Evolutionary conservation across 1,284 basidiomycete genomes (phyloP).

Genomic region (Ustilago bromivora): DNA sequence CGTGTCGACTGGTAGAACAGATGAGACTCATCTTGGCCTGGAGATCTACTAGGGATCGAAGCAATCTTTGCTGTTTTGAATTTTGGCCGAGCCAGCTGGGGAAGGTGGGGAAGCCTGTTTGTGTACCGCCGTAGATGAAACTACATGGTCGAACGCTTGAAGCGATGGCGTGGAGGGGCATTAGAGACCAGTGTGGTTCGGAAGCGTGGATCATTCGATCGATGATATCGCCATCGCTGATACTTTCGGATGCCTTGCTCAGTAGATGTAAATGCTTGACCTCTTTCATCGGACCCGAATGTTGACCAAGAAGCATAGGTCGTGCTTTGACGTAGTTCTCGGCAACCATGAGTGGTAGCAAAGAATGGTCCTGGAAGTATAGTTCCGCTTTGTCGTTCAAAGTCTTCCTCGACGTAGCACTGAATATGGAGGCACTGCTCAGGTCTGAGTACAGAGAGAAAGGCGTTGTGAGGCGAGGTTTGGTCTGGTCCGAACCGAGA

Average conservation of each 20-base stretch:
- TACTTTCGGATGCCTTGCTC: slow-evolving; percentile 82
- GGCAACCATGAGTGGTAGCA: slow-evolving; percentile 89
- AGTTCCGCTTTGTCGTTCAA: slow-evolving; percentile 92
- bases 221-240: slow-evolving; percentile 95
- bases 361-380: slow-evolving; percentile 95
- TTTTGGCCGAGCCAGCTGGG: slow-evolving; percentile 84
- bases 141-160: slow-evolving; percentile 78
- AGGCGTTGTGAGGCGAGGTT: slow-evolving; percentile 77
- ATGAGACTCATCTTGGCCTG: slow-evolving; percentile 94
- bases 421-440: slow-evolving; percentile 89
- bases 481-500: slow-evolving; percentile 86
- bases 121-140: slow-evolving; percentile 55
- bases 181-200: slow-evolving; percentile 94
- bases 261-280: slow-evolving; percentile 80
- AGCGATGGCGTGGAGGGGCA: slow-evolving; percentile 91
- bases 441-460: slow-evolving; percentile 75
- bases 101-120: slow-evolving; percentile 60
- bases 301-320: slow-evolving; percentile 71
- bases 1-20: slow-evolving; percentile 86
- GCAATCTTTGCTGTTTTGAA: slow-evolving; percentile 87
- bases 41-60: slow-evolving; percentile 84
- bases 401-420: slow-evolving; percentile 81
- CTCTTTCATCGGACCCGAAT: slow-evolving; percentile 65
- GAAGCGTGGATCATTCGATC: slow-evolving; percentile 86
- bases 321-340: slow-evolving; percentile 77